Evolutionary conservation across 768 basidiomycete species (phyloP).

Genomic region (Mycena sanguinolenta): DNA sequence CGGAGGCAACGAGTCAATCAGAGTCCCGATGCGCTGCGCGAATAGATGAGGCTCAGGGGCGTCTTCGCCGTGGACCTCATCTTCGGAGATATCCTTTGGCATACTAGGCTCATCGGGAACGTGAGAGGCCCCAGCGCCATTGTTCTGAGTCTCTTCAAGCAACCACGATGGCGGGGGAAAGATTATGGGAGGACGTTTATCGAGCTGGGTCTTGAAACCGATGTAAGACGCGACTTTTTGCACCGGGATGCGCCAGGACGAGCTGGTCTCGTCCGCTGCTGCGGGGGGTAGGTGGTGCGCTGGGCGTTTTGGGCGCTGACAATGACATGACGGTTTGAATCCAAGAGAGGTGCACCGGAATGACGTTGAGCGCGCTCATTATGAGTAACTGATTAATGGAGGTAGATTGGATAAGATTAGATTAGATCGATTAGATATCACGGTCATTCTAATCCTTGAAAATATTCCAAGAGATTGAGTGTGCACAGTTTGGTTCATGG

Average conservation of each 20-base stretch:
- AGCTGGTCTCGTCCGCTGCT: neutral
- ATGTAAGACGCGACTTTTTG: conserved; percentile 52
- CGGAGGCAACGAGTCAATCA: conserved; percentile 39
- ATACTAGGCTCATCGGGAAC: conserved; percentile 24
- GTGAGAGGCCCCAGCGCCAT: conserved; percentile 39
- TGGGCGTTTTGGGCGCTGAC: conserved; percentile 23
- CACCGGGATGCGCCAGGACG: conserved; percentile 42
- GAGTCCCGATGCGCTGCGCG: conserved; percentile 37
- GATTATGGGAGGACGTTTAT: conserved; percentile 39
- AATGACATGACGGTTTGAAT: conserved; percentile 19
- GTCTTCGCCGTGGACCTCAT: conserved; percentile 17
- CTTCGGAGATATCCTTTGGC: conserved; percentile 19
- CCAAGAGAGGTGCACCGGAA: neutral
- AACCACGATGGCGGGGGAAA: conserved; percentile 66
- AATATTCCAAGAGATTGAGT: conserved; percentile 51
- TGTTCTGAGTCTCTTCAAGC: conserved; percentile 48
- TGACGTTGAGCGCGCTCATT: conserved; percentile 17
- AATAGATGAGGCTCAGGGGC: conserved; percentile 31
- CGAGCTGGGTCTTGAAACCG: conserved; percentile 50
- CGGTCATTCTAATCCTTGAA: conserved; percentile 45
- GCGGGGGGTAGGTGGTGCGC: conserved; percentile 12
- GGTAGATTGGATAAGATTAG: conserved; percentile 24
- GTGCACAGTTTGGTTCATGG: conserved; percentile 57
- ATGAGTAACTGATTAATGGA: neutral
- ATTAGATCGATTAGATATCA: conserved; percentile 18